Evolutionary conservation across 106 monocot genomes (phyloP), one percentile per base, ranked within the genome.

Genomic region (Phalaenopsis aphrodite): DNA sequence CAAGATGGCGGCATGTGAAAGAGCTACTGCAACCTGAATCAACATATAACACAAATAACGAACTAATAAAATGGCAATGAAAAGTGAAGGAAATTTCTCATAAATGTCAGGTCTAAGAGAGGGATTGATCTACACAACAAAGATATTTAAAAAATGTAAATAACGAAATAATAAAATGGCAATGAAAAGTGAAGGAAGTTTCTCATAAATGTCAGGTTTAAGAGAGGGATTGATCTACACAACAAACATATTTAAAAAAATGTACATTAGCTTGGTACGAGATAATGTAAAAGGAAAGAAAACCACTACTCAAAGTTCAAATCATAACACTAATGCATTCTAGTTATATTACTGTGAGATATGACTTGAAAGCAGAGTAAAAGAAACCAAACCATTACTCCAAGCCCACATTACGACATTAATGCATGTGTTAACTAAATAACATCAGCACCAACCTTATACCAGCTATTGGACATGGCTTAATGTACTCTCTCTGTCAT

Each of bases 1-100:
- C 49, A 97, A 56, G 79, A 97, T 97, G 52, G 97, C 90, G 79
- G 97, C 97, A 88, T 97, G 97, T 65, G 97, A 97, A 79, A 97
- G 91, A 75, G 97, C 97, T 79, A 97, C 94, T 49, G 97, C 97
- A 69, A 97, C 97, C 97, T 97, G 82, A 79, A 80, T 21, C 30
- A 81, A 47, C 80, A 69, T 69, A 12, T 69, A 69, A 39, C 8
- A 14, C 14, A 69, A 10, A 68, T 68, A 37, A 68, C 0, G 68
- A 61, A 3, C 37, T 37, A 68, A 68, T 61, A 61, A 64, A 64
- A 64, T 16, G 58, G 58, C 5, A 18, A 5, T 21, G 12, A 5
- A 36, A 7, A 30, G 36, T 67, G 4, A 37, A 69, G 8, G 15
- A 38, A 12, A 9, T 15, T 69, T 69, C 15, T 38, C 8, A 37